Conservation (phyloP, 2,329 filamentous ascomycete genomes). For the Cercospora sojina region DNA sequence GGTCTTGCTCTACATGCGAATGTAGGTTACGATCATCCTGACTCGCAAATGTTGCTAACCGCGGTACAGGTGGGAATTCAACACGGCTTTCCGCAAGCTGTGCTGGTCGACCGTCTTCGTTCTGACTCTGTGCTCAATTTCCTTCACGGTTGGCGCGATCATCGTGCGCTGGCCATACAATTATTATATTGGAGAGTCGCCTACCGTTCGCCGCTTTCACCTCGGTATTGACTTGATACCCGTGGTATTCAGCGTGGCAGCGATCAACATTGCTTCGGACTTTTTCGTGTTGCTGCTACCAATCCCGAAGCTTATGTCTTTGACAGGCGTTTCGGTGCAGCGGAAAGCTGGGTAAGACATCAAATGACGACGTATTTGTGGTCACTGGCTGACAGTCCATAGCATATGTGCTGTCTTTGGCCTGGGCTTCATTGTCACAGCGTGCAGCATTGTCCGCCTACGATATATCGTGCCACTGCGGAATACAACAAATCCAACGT, state of each 20-base stretch:
- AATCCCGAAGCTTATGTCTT: slow-evolving; percentile 16
- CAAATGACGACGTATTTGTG: neutral
- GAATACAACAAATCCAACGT: slow-evolving; percentile 18
- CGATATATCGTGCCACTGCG: slow-evolving; percentile 13
- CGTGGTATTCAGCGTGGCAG: slow-evolving; percentile 9
- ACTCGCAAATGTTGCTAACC: neutral
- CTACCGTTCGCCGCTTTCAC: slow-evolving; percentile 8
- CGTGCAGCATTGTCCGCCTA: slow-evolving; percentile 19
- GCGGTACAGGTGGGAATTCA: slow-evolving; percentile 17
- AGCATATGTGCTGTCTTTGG: slow-evolving; percentile 18
- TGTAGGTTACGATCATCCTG: slow-evolving; percentile 1
- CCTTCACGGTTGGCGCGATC: slow-evolving; percentile 11
- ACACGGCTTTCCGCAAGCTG: slow-evolving; percentile 18
- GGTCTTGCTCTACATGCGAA: slow-evolving; percentile 20
- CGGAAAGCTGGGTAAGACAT: slow-evolving; percentile 10
- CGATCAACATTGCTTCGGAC: slow-evolving; percentile 17
- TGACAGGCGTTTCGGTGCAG: slow-evolving; percentile 14
- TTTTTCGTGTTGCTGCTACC: slow-evolving; percentile 20
- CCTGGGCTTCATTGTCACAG: slow-evolving; percentile 21
- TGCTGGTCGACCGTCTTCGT: slow-evolving; percentile 15
- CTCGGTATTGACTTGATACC: slow-evolving; percentile 11
- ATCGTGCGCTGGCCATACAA: slow-evolving; percentile 12
- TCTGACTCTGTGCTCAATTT: neutral
- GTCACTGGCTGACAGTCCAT: neutral
- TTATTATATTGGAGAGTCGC: slow-evolving; percentile 16